phyloP scores from a whole-genome alignment of 2,329 filamentous ascomycete species.

The Xylariomycetidae sp. region DNA sequence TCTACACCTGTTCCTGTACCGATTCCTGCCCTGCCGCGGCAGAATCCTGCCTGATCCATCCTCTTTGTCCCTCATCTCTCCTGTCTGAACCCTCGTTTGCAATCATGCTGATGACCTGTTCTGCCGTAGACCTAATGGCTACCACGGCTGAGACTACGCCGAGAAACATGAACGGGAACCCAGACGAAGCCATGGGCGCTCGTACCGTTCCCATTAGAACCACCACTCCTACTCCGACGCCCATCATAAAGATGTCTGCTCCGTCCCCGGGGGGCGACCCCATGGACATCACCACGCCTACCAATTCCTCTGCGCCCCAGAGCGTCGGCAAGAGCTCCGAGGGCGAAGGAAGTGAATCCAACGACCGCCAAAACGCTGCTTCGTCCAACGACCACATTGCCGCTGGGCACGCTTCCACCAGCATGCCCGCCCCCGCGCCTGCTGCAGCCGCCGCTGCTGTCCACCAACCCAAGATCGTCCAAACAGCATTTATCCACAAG shows the following conservation, averaged over 20 bases:
- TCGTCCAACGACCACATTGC: constrained; percentile 33
- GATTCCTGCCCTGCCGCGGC: constrained; percentile 4
- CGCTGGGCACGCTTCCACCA: constrained; percentile 28
- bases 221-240: constrained; percentile 32
- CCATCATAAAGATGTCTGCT: constrained; percentile 53
- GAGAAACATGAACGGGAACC: constrained; percentile 35
- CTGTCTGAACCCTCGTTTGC: constrained; percentile 13
- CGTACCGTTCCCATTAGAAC: constrained; percentile 50
- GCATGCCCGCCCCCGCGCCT: constrained; percentile 41
- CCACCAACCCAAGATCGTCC: constrained; percentile 93
- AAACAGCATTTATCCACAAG: constrained; percentile 98
- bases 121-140: constrained; percentile 42
- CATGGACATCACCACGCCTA: constrained; percentile 55
- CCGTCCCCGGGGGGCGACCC: constrained; percentile 49
- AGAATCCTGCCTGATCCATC: constrained; percentile 3
- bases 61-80: constrained; percentile 15
- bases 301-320: constrained; percentile 37
- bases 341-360: constrained; percentile 32
- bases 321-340: constrained; percentile 40
- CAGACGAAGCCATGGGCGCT: constrained; percentile 40
- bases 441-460: constrained; percentile 64
- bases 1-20: constrained; percentile 5
- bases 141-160: constrained; percentile 46
- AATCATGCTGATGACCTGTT: constrained; percentile 17
- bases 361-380: constrained; percentile 30